Evolutionary conservation across 805 yeast species (phyloP).

Genomic region (Pichia pseudocactophila): DNA sequence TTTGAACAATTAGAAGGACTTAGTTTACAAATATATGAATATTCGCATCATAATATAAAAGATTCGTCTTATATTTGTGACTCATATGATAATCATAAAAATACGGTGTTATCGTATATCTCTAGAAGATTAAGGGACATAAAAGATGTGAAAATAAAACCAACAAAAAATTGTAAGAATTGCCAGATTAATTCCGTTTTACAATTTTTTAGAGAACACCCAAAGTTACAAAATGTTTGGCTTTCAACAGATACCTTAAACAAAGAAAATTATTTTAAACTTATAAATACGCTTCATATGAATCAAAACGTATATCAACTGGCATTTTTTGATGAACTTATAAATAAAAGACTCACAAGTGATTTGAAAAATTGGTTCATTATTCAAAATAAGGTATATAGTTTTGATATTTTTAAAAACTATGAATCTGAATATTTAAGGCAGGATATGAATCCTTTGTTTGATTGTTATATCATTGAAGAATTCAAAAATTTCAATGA

Average conservation of each 20-base stretch:
- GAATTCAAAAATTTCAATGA: slow-evolving; percentile 16
- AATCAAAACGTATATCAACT: slow-evolving; percentile 10
- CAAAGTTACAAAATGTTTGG: slow-evolving; percentile 10
- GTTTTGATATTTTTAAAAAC: slow-evolving; percentile 14
- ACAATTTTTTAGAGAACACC: slow-evolving; percentile 8
- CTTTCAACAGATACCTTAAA: slow-evolving; percentile 17
- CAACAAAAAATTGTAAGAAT: slow-evolving; percentile 21
- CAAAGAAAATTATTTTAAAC: slow-evolving; percentile 6
- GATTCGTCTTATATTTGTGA: slow-evolving; percentile 8
- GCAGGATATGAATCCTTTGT: slow-evolving; percentile 15
- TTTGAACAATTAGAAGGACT: slow-evolving; percentile 18
- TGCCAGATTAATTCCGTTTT: slow-evolving; percentile 20
- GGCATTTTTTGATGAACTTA: slow-evolving; percentile 19
- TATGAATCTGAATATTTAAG: slow-evolving; percentile 15
- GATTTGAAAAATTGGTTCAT: slow-evolving; percentile 21
- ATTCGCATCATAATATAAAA: slow-evolving; percentile 18
- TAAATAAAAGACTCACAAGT: slow-evolving; percentile 15
- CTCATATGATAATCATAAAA: not conserved
- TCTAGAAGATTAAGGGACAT: slow-evolving; percentile 15
- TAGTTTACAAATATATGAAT: slow-evolving; percentile 19
- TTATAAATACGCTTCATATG: slow-evolving; percentile 8
- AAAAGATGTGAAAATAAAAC: slow-evolving; percentile 16
- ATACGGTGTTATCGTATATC: slow-evolving; percentile 12
- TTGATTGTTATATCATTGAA: slow-evolving; percentile 13
- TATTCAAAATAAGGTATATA: slow-evolving; percentile 12